Conservation (phyloP, 208 protist genomes). For the Crithidia sp. region DNA sequence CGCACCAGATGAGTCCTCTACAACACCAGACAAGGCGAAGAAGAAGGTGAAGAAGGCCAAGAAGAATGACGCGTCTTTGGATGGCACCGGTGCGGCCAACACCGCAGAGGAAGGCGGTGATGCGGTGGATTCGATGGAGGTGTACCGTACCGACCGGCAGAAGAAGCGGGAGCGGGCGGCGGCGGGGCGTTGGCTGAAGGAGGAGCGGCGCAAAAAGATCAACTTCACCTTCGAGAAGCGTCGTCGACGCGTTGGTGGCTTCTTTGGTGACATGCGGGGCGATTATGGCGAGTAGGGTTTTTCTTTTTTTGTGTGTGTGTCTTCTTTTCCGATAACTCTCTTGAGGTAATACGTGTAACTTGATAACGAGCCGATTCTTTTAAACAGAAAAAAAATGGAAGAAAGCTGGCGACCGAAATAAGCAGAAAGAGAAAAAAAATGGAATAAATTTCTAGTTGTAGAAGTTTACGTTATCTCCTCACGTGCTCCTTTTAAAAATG, state of each 20-base stretch:
- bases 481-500: not conserved
- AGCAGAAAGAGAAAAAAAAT: no score
- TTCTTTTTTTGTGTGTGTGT: not conserved
- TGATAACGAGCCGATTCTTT: not conserved
- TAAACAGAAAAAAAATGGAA: not conserved
- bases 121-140: conserved; percentile 44
- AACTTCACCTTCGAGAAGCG: conserved; percentile 90
- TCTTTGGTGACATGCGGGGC: conserved; percentile 79
- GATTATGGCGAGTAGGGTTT: not conserved
- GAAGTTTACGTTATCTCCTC: no score
- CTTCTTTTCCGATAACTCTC: conserved; percentile 6
- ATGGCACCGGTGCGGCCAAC: not conserved
- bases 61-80: not conserved
- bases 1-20: not conserved
- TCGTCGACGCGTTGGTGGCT: conserved; percentile 79
- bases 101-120: not conserved
- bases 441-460: no score
- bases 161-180: conserved; percentile 78
- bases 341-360: not conserved
- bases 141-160: conserved; percentile 53
- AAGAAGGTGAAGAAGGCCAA: not conserved
- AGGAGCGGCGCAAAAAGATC: conserved; percentile 85
- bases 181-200: conserved; percentile 86
- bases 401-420: no score
- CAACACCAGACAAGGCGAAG: not conserved